phyloP scores from a whole-genome alignment of 2,329 filamentous ascomycete species.

The Fusarium sp. region DNA sequence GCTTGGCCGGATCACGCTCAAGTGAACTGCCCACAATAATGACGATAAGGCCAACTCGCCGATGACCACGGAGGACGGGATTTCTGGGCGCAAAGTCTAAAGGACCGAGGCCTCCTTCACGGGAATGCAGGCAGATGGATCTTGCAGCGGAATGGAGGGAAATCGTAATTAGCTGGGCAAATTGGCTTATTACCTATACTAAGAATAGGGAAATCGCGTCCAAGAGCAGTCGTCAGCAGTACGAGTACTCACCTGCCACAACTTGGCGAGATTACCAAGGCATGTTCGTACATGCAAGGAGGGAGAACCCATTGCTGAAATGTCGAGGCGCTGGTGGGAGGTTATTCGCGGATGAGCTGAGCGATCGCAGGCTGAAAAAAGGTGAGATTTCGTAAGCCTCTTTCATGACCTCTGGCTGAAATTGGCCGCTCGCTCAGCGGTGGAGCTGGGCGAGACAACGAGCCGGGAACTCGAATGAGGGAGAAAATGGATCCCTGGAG shows the following conservation, averaged over 20 bases:
- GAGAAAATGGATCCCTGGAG: conserved; percentile 38
- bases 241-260: conserved; percentile 6
- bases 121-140: conserved; percentile 35
- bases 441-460: conserved; percentile 38
- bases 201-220: conserved; percentile 35
- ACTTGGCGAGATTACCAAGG: conserved; percentile 36
- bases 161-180: conserved; percentile 40
- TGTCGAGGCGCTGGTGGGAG: conserved; percentile 10
- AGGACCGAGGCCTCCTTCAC: conserved; percentile 27
- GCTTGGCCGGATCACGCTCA: conserved; percentile 29
- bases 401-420: conserved; percentile 29
- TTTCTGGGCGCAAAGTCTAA: conserved; percentile 12
- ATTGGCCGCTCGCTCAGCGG: conserved; percentile 35
- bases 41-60: conserved; percentile 27
- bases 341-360: conserved; percentile 30
- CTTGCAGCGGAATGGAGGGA: conserved; percentile 32
- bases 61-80: conserved; percentile 23
- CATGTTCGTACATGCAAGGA: conserved; percentile 24
- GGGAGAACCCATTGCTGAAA: conserved; percentile 17
- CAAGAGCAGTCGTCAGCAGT: conserved; percentile 9
- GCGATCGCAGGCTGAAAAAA: conserved; percentile 22
- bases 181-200: conserved; percentile 39
- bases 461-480: conserved; percentile 32
- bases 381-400: conserved; percentile 32
- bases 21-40: conserved; percentile 32